Evolutionary conservation across 345 rosid genomes (phyloP), one percentile per base, ranked within the genome.

Genomic region (Conringia planisiliqua): DNA sequence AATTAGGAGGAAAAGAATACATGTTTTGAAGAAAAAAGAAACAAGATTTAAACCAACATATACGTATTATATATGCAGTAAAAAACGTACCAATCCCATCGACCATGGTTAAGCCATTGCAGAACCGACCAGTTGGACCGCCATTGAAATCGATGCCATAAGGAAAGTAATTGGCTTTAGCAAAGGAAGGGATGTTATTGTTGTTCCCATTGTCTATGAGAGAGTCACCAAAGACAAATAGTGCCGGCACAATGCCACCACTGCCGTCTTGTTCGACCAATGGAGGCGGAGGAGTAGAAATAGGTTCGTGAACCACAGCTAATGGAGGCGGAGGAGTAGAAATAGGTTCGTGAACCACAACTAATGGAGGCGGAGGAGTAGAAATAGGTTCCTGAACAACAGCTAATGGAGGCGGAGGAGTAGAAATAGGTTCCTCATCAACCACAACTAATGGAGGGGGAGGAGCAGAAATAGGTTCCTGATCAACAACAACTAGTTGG

Each of bases 51-150:
- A n/a, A 14, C 14, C 6, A 38, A 20, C 33, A 59, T 30, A 6
- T 13, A 61, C 16, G 6, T 40, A 5, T 32, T 26, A 58, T 46
- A 64, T 48, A 59, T 51, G 57, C 36, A 60, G 29, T 13, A n/a
- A 22, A 20, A 43, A 47, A 13, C 64, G 35, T 65, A 91, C 98
- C 97, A 51, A 95, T 92, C 61, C 81, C 87, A 64, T 95, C 99
- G 50, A 90, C 97, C 92, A 95, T 92, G 72, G 99, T 95, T 79
- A 83, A 85, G 12, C 99, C 99, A 73, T 95, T 95, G 71, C 89
- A 90, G 82, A 95, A 95, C n/a, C 99, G 97, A 47, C 99, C 99
- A 13, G 97, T 90, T 2, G 98, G 95, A 18, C 99, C 97, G 1
- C 91, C 93, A 52, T 80, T 87, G 83, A 95, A 95, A 78, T 95